phyloP scores from a whole-genome alignment of 306 rosid genomes.

The Hippophae rhamnoides region DNA sequence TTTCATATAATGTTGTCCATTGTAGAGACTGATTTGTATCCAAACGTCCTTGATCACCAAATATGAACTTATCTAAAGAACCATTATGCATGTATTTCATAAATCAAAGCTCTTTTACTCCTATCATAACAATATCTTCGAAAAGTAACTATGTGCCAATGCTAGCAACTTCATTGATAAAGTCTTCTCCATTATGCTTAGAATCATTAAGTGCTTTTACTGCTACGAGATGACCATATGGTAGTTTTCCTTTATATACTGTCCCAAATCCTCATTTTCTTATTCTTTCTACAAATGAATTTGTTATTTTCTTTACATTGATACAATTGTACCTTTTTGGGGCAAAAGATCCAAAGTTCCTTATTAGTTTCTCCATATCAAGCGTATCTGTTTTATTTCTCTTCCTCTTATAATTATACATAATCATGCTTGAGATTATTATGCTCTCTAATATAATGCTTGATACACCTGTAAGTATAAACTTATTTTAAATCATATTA shows the following conservation, averaged over 20 bases:
- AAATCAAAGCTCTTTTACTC: constrained; percentile 29
- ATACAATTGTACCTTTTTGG: constrained; percentile 20
- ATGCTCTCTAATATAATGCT: background rate
- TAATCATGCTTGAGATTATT: background rate
- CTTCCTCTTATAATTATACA: background rate
- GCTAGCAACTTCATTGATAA: constrained; percentile 36
- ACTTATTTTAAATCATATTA: too few species aligned
- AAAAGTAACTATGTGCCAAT: constrained; percentile 32
- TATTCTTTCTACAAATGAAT: constrained; percentile 12
- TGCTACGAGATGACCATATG: constrained; percentile 25
- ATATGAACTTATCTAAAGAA: too few species aligned
- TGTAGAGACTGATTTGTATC: background rate
- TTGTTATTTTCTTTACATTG: constrained; percentile 24
- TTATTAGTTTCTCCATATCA: constrained; percentile 2
- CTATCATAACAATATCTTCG: constrained; percentile 25
- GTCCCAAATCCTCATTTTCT: constrained; percentile 38
- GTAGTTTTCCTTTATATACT: constrained; percentile 27
- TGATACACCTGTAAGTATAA: background rate
- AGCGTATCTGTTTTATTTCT: background rate
- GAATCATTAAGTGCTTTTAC: constrained; percentile 25
- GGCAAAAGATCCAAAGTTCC: background rate
- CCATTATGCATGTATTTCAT: background rate
- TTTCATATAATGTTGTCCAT: background rate
- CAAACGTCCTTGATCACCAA: background rate
- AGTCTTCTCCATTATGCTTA: constrained; percentile 27